Base-by-base conservation (phyloP, 176 grass and related monocot genomes). In the Oryza coarctata region DNA sequence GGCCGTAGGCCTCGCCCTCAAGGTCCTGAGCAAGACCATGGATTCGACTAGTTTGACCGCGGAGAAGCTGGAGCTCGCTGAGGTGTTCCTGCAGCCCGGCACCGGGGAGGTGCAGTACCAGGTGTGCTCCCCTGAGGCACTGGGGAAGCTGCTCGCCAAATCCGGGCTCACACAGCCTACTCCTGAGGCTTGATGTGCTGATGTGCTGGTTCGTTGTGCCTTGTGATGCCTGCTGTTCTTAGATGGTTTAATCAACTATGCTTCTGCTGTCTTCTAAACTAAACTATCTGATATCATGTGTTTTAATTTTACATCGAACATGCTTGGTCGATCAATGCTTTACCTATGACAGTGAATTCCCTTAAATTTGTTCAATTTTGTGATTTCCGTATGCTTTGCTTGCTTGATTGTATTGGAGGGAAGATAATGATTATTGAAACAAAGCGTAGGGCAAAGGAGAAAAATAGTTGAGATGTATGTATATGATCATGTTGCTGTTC, bases 1-100 rank as follows among this genome's bases (percentile, higher is more conserved):
- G 62, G 94, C 94, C 3, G 94, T 97, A 30, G 86, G 87, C 25
- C 87, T 97, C 7, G 94, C 91, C 5, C 84, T 97, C 11, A 94
- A 97, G 91, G 94, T 97, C 6, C 91, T 97, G 58, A 91, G 89
- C 88, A 97, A 97, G 89, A 97, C 94, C 27, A 97, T 97, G 94
- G 94, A 97, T 65, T 94, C 91, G 32, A 97, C 94, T 27, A 97
- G 94, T 68, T 67, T 97, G 75, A 97, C 91, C 1, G 88, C 88
- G 0, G 94, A 97, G 63, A 97, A 97, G 89, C 70, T 94, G 70
- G 94, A 97, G 86, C 88, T 97, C n/a, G 94, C 94, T 3, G 94
- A 97, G 82, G 83, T 97, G 45, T 91, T 87, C 70, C 77, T 97
- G 87, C 83, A 85, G 63, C 86, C 91, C 0, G 76, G 80, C 69